Evolutionary conservation across 371 early-diverging fungal genomes (phyloP), one percentile per base, ranked within the genome.

Genomic region (Funneliformis caledonium): DNA sequence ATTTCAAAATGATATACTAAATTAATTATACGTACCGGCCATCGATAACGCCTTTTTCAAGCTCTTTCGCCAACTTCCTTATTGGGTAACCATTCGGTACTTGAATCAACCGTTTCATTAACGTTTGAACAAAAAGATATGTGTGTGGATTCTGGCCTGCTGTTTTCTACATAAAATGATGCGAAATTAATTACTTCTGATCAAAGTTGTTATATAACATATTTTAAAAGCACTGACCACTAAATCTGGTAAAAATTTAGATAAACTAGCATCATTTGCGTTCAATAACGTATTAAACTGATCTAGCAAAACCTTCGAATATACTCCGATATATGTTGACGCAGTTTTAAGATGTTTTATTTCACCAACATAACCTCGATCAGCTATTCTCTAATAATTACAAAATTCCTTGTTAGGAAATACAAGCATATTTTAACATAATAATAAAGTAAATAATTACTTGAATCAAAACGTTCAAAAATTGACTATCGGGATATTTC

Each of bases 241-340:
- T 37, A 78, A 67, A 67, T 78, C 68, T 26, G 67, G 78, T 16
- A 78, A 47, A 48, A 26, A 14, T 78, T 47, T 22, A 31, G 33
- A 19, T 50, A 78, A 31, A 33, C 68, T 45, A 50, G 50, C 64
- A 19, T 68, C 78, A 42, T 78, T 68, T 8, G 22, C 52, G 19
- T 12, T 16, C 26, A 78, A n/a, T 67, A 78, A n/a, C 4, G 22
- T 78, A 33, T 50, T 16, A 16, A 78, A 67, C 50, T 67, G 78
- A 37, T 78, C 68, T 14, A 78, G 37, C 16, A 78, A 48, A 47
- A 78, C 78, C n/a, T 78, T 68, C 16, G 68, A 78, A 68, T 48
- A 67, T 7, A 78, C 78, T 5, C 22, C 50, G 31, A 67, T 42
- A 68, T 67, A 48, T 33, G 78, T 42, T 37, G 78, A 67, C 6